These are phyloP conservation scores for Datisca glomerata DNA, from an alignment of 306 rosid genomes.

Conservation along the genomic window DNA sequence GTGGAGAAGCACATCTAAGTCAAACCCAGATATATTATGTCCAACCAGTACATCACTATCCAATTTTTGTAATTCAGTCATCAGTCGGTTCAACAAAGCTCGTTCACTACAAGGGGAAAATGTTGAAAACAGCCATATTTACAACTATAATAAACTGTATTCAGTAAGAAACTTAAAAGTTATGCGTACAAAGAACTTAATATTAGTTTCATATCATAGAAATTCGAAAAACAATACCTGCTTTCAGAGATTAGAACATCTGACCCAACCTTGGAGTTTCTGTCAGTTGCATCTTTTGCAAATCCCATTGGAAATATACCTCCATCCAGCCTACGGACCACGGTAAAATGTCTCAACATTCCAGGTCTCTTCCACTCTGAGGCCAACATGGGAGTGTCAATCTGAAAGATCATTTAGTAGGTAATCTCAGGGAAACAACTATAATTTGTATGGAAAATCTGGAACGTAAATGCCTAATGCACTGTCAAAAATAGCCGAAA, in stretches of 20 bases:
- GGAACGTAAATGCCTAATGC: too few relatives aligned
- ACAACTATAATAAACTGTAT: background rate
- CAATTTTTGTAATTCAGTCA: constrained; percentile 71
- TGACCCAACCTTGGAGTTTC: constrained; percentile 66
- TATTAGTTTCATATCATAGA: too few relatives aligned
- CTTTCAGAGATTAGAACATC: constrained; percentile 60
- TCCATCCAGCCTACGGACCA: constrained; percentile 85
- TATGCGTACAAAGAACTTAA: constrained; percentile 19
- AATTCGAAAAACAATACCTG: too few relatives aligned
- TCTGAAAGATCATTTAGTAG: constrained; percentile 40
- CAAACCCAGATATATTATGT: constrained; percentile 92
- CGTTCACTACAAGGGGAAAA: constrained; percentile 67
- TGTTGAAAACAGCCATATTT: constrained; percentile 7
- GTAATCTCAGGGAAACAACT: constrained; percentile 9
- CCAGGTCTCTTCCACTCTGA: constrained; percentile 83
- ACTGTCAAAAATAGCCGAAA: too few relatives aligned
- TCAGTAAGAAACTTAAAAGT: too few relatives aligned
- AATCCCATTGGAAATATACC: constrained; percentile 81
- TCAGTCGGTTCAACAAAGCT: constrained; percentile 72
- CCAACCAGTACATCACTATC: constrained; percentile 94
- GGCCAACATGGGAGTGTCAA: constrained; percentile 87
- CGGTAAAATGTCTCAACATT: constrained; percentile 84
- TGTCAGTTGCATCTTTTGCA: constrained; percentile 52
- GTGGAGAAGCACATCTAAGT: constrained; percentile 86
- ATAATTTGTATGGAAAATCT: too few relatives aligned